Base-by-base conservation (phyloP, 768 basidiomycete species). In the Suillus americanus region DNA sequence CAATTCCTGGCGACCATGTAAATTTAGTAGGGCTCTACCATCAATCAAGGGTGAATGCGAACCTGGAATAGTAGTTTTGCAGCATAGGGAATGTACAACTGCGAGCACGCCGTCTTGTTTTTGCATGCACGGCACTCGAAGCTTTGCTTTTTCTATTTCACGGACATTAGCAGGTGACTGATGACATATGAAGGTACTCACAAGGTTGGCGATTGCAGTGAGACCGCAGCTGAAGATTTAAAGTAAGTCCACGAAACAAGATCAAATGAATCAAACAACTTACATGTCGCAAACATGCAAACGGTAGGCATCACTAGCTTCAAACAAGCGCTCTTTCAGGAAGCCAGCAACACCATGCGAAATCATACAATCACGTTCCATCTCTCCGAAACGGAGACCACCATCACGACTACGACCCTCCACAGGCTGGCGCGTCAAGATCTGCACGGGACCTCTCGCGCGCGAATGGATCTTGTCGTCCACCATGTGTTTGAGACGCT, bases 341-440 rank as follows among this genome's bases (percentile, higher is more conserved):
- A 99, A 99, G 2, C 88, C 94, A 54, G 97, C 97, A 68, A 99
- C 95, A 75, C 97, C 97, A 81, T 99, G 97, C 28, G 97, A 97
- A 66, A 99, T 97, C 97, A 99, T 99, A 77, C 97, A 99, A 86
- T 98, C 97, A 76, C 95, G 93, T 75, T 99, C 97, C 97, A 99
- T 99, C 85, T 99, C 97, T 83, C 97, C 97, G 83, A 99, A 99
- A 72, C 97, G 95, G 67, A 99, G 80, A 77, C 97, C 97, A 82
- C 97, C 97, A 73, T 99, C 97, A 80, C 97, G 87, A 86, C 92
- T 95, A 78, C 97, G 86, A 85, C 97, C 97, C 75, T 99, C 97
- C 18, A 99, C 97, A 14, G 97, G 97, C 73, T 99, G 97, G 57
- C 97, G 81, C 38, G 97, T 99, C 71, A 99, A 78, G 71, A 99